phyloP scores from a whole-genome alignment of 257 asterid genomes.

The Eucommia ulmoides region DNA sequence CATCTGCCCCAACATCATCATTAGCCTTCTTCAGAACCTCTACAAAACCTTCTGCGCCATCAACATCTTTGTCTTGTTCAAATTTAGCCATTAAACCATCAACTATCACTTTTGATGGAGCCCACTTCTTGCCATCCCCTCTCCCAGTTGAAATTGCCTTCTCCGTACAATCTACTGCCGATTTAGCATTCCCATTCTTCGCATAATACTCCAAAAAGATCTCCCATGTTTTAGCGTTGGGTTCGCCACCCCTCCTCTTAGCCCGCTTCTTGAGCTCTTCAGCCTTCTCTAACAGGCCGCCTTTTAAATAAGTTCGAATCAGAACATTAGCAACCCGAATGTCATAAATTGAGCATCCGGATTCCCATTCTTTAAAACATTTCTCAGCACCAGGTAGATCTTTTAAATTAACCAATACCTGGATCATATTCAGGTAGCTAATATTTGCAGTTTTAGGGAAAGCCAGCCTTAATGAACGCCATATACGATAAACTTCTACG shows the following conservation, averaged over 20 bases:
- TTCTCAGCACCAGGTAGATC: constrained; percentile 94
- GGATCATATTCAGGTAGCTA: constrained; percentile 89
- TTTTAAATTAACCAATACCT: constrained; percentile 57
- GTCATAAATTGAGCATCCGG: constrained; percentile 43
- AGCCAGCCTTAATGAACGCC: constrained; percentile 91
- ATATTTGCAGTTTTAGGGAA: constrained; percentile 64
- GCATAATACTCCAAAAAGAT: constrained; percentile 56
- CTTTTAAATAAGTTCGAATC: constrained; percentile 60
- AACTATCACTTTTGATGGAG: constrained; percentile 32
- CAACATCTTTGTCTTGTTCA: constrained; percentile 58
- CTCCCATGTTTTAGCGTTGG: constrained; percentile 89
- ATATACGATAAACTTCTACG: constrained; percentile 68
- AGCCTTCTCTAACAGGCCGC: constrained; percentile 48
- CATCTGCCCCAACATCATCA: constrained; percentile 32
- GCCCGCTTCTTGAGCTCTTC: constrained; percentile 47
- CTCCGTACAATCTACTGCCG: constrained; percentile 44
- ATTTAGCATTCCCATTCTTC: constrained; percentile 37
- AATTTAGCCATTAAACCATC: constrained; percentile 43
- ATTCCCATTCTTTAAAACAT: constrained; percentile 77
- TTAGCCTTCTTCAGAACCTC: constrained; percentile 42
- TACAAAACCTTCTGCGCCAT: constrained; percentile 57
- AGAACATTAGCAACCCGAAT: constrained; percentile 69
- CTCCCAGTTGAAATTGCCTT: constrained; percentile 51
- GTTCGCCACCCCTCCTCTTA: constrained; percentile 47
- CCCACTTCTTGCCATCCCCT: constrained; percentile 61